Evolutionary conservation across 345 rosid species (phyloP).

Genomic region (Litchi chinensis): DNA sequence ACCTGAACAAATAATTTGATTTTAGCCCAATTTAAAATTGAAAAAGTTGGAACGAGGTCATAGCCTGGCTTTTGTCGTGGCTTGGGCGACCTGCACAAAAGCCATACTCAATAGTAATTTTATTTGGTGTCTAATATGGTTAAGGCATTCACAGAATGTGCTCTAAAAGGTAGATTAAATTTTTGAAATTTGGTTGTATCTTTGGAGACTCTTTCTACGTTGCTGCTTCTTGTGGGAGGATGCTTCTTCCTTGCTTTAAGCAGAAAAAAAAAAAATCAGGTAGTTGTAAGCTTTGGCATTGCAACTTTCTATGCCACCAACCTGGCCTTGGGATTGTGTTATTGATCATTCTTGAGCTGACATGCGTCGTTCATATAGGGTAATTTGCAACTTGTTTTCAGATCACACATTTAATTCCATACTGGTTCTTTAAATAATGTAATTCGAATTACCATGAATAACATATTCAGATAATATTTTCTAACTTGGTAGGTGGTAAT

Average conservation of each 20-base stretch:
- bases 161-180: constrained; percentile 22
- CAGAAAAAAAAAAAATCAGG: neutral
- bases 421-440: too few relatives aligned
- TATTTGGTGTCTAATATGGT: constrained; percentile 39
- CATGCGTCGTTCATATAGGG: neutral
- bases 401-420: too few relatives aligned
- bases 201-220: constrained; percentile 31
- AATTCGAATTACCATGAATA: neutral
- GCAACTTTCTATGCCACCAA: neutral
- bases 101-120: constrained; percentile 41
- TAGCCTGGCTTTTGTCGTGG: constrained; percentile 58
- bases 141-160: constrained; percentile 39
- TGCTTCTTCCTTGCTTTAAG: constrained; percentile 30
- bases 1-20: neutral
- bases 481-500: neutral
- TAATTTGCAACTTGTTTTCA: too few relatives aligned
- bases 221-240: constrained; percentile 38
- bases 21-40: constrained; percentile 7
- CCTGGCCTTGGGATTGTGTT: constrained; percentile 2
- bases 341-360: neutral
- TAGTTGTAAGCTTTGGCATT: neutral
- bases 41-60: constrained; percentile 36
- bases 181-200: constrained; percentile 28
- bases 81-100: constrained; percentile 22
- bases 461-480: neutral